A percentile compares a stretch with the other conserved stretches of the same genome.
These are phyloP conservation scores for Quercus robur DNA, from an alignment of 306 rosid species.

Conservation along the genomic window DNA sequence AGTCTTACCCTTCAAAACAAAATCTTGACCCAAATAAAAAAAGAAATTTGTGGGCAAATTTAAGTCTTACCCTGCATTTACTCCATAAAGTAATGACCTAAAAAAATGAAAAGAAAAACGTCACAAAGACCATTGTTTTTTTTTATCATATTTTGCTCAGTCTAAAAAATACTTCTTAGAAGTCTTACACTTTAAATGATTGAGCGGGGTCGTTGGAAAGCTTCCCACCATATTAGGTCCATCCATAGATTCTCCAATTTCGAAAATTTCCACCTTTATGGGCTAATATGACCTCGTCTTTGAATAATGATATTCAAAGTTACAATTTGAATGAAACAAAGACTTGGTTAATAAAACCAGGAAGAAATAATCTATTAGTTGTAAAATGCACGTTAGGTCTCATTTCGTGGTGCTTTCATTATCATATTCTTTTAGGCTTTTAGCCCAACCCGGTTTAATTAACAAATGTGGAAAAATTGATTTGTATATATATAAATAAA, in stretches of 20 bases:
- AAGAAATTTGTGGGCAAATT: background rate
- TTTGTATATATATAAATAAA: background rate
- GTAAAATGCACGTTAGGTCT: background rate
- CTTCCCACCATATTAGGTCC: background rate
- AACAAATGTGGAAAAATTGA: background rate
- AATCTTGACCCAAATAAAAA: background rate
- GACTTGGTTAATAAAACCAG: slow-evolving; percentile 1
- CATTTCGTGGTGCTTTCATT: background rate
- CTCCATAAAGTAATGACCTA: background rate
- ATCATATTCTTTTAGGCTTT: background rate
- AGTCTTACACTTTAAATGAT: background rate
- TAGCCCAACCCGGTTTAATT: background rate
- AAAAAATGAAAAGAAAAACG: background rate
- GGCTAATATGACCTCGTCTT: slow-evolving; percentile 11
- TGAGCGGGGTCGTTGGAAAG: background rate
- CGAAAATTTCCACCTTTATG: background rate
- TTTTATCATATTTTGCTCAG: background rate
- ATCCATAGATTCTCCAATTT: background rate
- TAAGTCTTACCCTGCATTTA: background rate
- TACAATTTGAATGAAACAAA: background rate
- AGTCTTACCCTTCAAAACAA: background rate
- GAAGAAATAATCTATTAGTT: background rate
- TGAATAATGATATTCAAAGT: background rate
- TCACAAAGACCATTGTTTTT: background rate
- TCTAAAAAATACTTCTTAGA: background rate